Conservation (phyloP, 2,329 filamentous ascomycete genomes). For the Cyphellophora europaea region DNA sequence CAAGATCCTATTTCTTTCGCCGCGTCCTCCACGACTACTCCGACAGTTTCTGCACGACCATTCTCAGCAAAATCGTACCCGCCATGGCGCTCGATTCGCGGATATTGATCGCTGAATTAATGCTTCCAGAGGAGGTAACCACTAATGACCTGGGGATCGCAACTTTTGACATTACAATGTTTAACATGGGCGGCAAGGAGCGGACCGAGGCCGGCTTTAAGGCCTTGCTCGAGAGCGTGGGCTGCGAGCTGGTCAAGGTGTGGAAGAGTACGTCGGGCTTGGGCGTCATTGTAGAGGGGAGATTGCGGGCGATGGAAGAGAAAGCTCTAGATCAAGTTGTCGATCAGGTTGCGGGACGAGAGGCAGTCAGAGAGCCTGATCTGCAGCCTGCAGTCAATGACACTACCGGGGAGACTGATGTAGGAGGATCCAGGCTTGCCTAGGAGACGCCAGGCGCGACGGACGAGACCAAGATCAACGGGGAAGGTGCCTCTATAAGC, state of each 20-base stretch:
- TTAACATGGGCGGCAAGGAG: slow-evolving; percentile 21
- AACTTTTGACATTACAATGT: slow-evolving; percentile 19
- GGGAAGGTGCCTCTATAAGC: too few species aligned
- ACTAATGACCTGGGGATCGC: slow-evolving; percentile 14
- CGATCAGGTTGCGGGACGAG: too few species aligned
- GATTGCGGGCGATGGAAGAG: slow-evolving; percentile 9
- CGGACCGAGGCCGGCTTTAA: slow-evolving; percentile 20
- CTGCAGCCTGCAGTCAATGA: too few species aligned
- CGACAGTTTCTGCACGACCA: slow-evolving; percentile 14
- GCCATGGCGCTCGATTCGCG: slow-evolving; percentile 17
- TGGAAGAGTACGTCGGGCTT: slow-evolving; percentile 8
- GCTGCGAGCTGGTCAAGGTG: slow-evolving; percentile 18
- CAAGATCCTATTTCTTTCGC: slow-evolving; percentile 23
- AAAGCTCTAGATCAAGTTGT: too few species aligned
- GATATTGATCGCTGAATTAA: slow-evolving; percentile 21
- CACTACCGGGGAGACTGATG: too few species aligned
- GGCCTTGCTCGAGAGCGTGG: slow-evolving; percentile 16
- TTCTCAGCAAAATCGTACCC: slow-evolving; percentile 17
- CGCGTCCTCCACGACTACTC: slow-evolving; percentile 23
- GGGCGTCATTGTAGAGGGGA: slow-evolving; percentile 18
- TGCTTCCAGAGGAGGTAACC: slow-evolving; percentile 18
- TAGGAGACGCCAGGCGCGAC: too few species aligned
- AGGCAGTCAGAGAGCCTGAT: too few species aligned
- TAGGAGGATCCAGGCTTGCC: too few species aligned
- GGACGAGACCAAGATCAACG: too few species aligned